These are phyloP conservation scores for Lentinula edodes DNA, from an alignment of 768 basidiomycete genomes.

Conservation along the genomic window DNA sequence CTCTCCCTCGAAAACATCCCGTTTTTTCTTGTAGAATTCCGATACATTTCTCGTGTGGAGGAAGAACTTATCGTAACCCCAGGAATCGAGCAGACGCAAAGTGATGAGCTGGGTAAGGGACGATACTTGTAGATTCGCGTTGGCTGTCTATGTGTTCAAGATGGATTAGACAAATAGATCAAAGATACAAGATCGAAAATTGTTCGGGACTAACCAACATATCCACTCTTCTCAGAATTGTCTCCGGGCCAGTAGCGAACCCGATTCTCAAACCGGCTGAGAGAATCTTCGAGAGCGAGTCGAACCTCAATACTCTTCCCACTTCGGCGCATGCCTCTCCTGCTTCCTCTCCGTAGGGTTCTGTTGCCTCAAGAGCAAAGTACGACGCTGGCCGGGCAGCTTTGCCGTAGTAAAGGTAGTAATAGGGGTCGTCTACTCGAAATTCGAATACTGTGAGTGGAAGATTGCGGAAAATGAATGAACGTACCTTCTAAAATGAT, in stretches of 20 bases:
- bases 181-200: not conserved
- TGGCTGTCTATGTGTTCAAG: conserved; percentile 44
- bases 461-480: not conserved
- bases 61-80: conserved; percentile 76
- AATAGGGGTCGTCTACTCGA: conserved; percentile 71
- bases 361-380: conserved; percentile 70
- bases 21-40: conserved; percentile 66
- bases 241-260: conserved; percentile 70
- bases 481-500: conserved; percentile 79
- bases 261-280: conserved; percentile 78
- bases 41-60: conserved; percentile 65
- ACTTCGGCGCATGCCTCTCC: conserved; percentile 28
- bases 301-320: conserved; percentile 83
- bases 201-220: conserved; percentile 46
- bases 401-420: conserved; percentile 69
- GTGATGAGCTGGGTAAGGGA: conserved; percentile 61
- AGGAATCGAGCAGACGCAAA: conserved; percentile 50
- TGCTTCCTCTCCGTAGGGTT: conserved; percentile 26
- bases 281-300: conserved; percentile 83
- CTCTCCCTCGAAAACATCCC: conserved; percentile 73
- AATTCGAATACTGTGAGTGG: not conserved
- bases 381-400: conserved; percentile 67
- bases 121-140: conserved; percentile 62
- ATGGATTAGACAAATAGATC: not conserved
- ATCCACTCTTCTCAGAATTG: conserved; percentile 66